These are phyloP conservation scores for Aspergillus funiculosus DNA, from an alignment of 495 filamentous ascomycete species.

Conservation along the genomic window DNA sequence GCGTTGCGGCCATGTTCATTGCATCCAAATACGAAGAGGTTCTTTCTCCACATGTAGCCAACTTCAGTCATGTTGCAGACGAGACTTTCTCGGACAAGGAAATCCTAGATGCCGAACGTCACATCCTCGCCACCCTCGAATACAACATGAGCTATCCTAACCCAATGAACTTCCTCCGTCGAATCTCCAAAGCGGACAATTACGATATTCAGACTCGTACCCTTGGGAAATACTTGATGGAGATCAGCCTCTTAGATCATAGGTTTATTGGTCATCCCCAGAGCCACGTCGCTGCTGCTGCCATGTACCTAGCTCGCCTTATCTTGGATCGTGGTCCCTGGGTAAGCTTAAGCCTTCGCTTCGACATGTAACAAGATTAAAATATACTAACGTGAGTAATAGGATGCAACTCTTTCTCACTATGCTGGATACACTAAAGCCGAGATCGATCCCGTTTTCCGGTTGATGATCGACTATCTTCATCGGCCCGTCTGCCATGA, in stretches of 20 bases:
- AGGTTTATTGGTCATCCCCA: slow-evolving; percentile 82
- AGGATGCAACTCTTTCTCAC: slow-evolving; percentile 84
- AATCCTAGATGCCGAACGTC: slow-evolving; percentile 94
- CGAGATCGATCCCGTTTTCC: slow-evolving; percentile 86
- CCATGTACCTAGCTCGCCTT: slow-evolving; percentile 90
- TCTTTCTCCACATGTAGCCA: slow-evolving; percentile 89
- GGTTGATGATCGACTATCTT: slow-evolving; percentile 93
- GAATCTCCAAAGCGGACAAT: slow-evolving; percentile 97
- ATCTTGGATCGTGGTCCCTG: slow-evolving; percentile 85
- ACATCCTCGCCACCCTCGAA: slow-evolving; percentile 80
- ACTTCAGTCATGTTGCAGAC: slow-evolving; percentile 94
- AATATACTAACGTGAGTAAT: slow-evolving; percentile 22
- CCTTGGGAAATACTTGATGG: slow-evolving; percentile 95
- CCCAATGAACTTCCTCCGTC: slow-evolving; percentile 97
- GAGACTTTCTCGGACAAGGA: slow-evolving; percentile 94
- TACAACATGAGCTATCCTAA: slow-evolving; percentile 99
- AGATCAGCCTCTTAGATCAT: slow-evolving; percentile 92
- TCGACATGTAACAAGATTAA: not conserved
- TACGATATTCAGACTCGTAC: slow-evolving; percentile 97
- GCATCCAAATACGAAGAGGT: slow-evolving; percentile 99
- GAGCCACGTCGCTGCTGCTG: slow-evolving; percentile 81
- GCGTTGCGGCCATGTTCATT: slow-evolving; percentile 97
- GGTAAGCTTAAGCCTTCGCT: slow-evolving; percentile 53
- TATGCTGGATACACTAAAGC: slow-evolving; percentile 92
- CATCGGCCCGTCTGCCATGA: slow-evolving; percentile 82